These are phyloP conservation scores for Paraphysoderma sedebokerense DNA, from an alignment of 371 early-diverging fungal species.

Conservation along the genomic window DNA sequence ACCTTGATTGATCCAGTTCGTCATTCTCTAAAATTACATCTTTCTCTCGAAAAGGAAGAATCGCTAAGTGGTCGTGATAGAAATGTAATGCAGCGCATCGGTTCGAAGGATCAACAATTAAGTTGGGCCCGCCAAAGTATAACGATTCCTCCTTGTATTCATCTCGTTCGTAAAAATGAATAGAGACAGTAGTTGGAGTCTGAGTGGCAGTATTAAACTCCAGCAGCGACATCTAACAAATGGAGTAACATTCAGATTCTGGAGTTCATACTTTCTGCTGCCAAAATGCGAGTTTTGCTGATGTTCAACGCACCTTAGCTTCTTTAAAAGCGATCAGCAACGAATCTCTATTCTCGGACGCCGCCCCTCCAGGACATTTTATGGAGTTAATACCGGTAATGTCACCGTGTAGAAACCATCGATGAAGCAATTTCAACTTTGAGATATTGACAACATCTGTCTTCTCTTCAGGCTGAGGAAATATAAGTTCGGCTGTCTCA, in stretches of 20 bases:
- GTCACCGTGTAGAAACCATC: slow-evolving; percentile 59
- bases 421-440: slow-evolving; percentile 49
- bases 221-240: slow-evolving; percentile 67
- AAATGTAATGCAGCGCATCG: slow-evolving; percentile 76
- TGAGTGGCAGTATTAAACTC: slow-evolving; percentile 65
- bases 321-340: slow-evolving; percentile 74
- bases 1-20: too few relatives aligned
- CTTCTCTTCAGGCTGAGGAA: slow-evolving; percentile 25
- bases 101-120: too few relatives aligned
- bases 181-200: slow-evolving; percentile 70
- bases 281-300: not conserved
- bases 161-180: slow-evolving; percentile 92
- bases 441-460: slow-evolving; percentile 31
- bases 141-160: slow-evolving; percentile 76
- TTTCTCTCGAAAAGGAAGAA: slow-evolving; percentile 72
- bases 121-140: too few relatives aligned
- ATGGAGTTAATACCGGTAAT: slow-evolving; percentile 62
- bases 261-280: not conserved
- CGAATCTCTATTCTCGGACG: slow-evolving; percentile 57
- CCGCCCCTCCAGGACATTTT: slow-evolving; percentile 45
- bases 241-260: not conserved
- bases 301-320: slow-evolving; percentile 57
- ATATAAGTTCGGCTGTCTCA: slow-evolving; percentile 5
- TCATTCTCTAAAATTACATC: too few relatives aligned
- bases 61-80: slow-evolving; percentile 77